phyloP scores from a whole-genome alignment of 371 early-diverging fungal genomes.

The Syncephalis fuscata region DNA sequence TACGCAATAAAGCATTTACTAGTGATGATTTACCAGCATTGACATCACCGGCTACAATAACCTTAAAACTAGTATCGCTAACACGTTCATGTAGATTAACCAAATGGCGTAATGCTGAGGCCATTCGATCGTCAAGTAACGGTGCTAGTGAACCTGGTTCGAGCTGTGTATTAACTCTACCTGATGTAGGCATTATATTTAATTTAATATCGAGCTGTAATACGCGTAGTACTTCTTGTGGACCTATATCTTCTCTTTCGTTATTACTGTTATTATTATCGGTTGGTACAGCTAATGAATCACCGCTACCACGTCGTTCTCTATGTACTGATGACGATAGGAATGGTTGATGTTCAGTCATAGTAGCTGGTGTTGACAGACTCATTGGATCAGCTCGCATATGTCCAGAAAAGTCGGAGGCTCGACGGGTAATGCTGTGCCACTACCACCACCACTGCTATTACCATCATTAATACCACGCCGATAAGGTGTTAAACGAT shows the following conservation, averaged over 20 bases:
- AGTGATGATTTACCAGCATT: slow-evolving; percentile 95
- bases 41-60: slow-evolving; percentile 93
- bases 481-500: no score
- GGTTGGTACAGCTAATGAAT: not conserved
- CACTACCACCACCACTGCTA: no score
- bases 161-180: slow-evolving; percentile 21
- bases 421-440: not conserved
- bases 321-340: slow-evolving; percentile 4
- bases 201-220: slow-evolving; percentile 52
- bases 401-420: slow-evolving; percentile 12
- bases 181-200: slow-evolving; percentile 18
- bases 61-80: slow-evolving; percentile 76
- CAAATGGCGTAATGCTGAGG: slow-evolving; percentile 51
- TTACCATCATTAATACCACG: no score
- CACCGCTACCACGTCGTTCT: not conserved
- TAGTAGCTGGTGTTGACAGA: slow-evolving; percentile 4
- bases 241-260: slow-evolving; percentile 12
- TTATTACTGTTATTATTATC: slow-evolving; percentile 4
- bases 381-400: slow-evolving; percentile 12
- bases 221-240: slow-evolving; percentile 30
- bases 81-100: slow-evolving; percentile 67
- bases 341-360: not conserved
- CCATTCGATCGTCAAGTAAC: slow-evolving; percentile 43
- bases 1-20: slow-evolving; percentile 84
- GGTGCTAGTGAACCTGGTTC: slow-evolving; percentile 51